phyloP scores from a whole-genome alignment of 2,329 filamentous ascomycete species.

The Calonectria multiphialidica region DNA sequence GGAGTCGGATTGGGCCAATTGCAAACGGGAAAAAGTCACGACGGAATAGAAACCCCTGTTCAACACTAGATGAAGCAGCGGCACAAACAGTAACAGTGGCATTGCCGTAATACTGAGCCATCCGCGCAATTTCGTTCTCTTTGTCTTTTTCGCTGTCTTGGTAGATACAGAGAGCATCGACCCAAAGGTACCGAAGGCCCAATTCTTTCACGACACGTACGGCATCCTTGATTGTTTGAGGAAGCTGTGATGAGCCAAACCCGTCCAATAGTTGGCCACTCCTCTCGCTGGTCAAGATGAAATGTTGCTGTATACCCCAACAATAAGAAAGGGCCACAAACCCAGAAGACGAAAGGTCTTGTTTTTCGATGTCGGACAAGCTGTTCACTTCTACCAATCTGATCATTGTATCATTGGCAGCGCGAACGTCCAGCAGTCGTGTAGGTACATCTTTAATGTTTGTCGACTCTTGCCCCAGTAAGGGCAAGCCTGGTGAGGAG shows the following conservation, averaged over 20 bases:
- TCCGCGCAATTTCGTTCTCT: conserved; percentile 24
- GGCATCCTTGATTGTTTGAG: conserved; percentile 4
- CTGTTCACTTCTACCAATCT: neutral
- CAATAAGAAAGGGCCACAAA: conserved; percentile 9
- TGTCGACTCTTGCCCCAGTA: neutral
- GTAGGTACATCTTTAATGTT: neutral
- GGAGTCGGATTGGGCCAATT: neutral
- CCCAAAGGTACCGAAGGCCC: conserved; percentile 31
- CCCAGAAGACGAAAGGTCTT: neutral
- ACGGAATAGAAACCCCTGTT: conserved; percentile 5
- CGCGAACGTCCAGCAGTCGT: neutral
- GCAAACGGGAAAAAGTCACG: neutral
- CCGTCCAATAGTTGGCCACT: neutral
- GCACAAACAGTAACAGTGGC: conserved; percentile 13
- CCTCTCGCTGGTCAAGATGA: neutral
- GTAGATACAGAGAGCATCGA: conserved; percentile 33
- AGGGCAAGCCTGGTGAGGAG: no score
- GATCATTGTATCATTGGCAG: neutral
- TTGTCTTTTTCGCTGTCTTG: conserved; percentile 28
- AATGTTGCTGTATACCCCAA: neutral
- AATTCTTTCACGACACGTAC: neutral
- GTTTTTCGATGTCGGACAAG: neutral
- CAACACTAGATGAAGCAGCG: neutral
- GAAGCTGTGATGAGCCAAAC: neutral
- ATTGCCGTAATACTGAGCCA: conserved; percentile 24